Conservation (phyloP, 2,329 filamentous ascomycete species). For the Botrytis porri region DNA sequence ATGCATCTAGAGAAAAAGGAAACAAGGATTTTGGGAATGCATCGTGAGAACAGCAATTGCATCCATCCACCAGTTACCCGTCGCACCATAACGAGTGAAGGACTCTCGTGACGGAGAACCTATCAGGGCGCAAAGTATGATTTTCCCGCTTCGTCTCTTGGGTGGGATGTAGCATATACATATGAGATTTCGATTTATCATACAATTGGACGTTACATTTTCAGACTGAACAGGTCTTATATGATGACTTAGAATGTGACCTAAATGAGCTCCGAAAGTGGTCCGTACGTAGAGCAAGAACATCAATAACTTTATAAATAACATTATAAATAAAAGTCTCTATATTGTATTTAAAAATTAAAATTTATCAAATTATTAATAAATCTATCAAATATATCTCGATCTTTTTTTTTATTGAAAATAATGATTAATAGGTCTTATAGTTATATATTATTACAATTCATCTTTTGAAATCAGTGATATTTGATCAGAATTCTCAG, state of each 20-base stretch:
- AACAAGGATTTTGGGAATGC: neutral
- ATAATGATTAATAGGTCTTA: too few species aligned
- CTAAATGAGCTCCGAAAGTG: too few species aligned
- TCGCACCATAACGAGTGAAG: neutral
- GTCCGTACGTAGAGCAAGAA: too few species aligned
- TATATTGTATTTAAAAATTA: too few species aligned
- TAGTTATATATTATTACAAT: too few species aligned
- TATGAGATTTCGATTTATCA: neutral
- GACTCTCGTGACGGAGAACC: constrained; percentile 13
- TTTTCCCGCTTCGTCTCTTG: neutral
- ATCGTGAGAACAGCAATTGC: neutral
- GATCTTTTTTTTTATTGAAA: too few species aligned
- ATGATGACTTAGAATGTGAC: neutral
- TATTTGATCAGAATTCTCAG: too few species aligned
- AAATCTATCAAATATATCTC: too few species aligned
- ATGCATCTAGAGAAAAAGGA: constrained; percentile 2
- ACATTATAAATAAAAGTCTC: too few species aligned
- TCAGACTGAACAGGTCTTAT: neutral
- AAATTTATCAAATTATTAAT: too few species aligned
- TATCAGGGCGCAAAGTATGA: neutral
- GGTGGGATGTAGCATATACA: neutral
- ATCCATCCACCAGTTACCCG: neutral
- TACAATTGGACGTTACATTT: neutral
- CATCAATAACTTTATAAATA: too few species aligned
- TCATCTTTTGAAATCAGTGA: too few species aligned